A percentile compares a stretch with the other conserved stretches of the same genome.
Evolutionary conservation across 805 yeast genomes (phyloP).

Genomic region (Gaillardinia entomophila): DNA sequence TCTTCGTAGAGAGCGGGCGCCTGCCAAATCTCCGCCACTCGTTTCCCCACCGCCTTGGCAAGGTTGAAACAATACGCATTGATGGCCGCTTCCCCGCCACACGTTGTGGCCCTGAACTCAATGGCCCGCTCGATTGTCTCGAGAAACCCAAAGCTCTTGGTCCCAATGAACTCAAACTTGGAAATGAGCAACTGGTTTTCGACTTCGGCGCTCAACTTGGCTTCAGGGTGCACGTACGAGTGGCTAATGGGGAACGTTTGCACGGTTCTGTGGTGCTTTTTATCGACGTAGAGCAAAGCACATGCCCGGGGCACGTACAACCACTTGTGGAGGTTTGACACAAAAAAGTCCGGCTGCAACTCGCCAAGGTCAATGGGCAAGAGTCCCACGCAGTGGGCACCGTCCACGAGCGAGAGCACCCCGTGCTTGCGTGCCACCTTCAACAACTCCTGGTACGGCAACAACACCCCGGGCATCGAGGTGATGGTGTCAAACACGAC

Average conservation of each 20-base stretch:
- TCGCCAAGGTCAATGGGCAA: constrained; percentile 36
- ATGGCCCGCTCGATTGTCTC: constrained; percentile 42
- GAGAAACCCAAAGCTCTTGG: constrained; percentile 41
- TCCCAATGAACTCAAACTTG: constrained; percentile 48
- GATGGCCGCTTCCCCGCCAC: constrained; percentile 59
- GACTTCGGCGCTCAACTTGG: constrained; percentile 12
- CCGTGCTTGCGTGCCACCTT: constrained; percentile 39
- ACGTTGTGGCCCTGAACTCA: constrained; percentile 45
- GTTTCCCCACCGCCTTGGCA: constrained; percentile 38
- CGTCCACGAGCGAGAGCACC: constrained; percentile 58
- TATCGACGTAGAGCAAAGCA: constrained; percentile 54
- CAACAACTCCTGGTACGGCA: constrained; percentile 51
- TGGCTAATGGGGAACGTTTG: constrained; percentile 59
- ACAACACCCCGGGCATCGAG: constrained; percentile 56
- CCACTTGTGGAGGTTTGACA: constrained; percentile 71
- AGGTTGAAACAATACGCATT: constrained; percentile 41
- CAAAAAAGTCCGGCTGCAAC: constrained; percentile 53
- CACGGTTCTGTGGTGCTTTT: constrained; percentile 41
- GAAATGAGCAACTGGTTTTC: constrained; percentile 27
- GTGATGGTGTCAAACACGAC: constrained; percentile 54
- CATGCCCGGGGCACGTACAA: constrained; percentile 50
- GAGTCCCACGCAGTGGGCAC: constrained; percentile 65
- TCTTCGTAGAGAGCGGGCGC: constrained; percentile 32
- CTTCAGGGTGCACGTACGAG: constrained; percentile 31
- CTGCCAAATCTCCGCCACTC: constrained; percentile 35